Conservation (phyloP, 1,139 yeast genomes). For the Taphrina communis region DNA sequence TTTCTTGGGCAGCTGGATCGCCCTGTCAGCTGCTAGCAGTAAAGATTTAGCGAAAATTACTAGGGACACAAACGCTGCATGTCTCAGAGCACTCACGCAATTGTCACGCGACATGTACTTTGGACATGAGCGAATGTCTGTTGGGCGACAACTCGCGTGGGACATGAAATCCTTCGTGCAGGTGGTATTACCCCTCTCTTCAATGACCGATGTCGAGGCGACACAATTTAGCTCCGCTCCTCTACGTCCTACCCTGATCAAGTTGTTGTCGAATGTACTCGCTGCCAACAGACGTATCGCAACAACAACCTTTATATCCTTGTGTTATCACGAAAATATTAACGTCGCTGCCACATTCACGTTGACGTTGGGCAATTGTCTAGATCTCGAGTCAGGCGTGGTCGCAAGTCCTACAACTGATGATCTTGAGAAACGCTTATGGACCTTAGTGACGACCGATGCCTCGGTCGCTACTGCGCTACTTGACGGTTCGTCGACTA, state of each 20-base stretch:
- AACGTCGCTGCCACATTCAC: constrained; percentile 14
- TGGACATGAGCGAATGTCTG: constrained; percentile 15
- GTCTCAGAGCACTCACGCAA: constrained; percentile 23
- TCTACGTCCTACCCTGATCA: constrained; percentile 1
- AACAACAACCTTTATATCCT: constrained; percentile 7
- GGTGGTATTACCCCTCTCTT: constrained; percentile 6
- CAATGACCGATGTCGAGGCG: constrained; percentile 11
- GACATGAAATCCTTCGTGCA: constrained; percentile 8
- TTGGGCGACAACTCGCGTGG: constrained; percentile 6
- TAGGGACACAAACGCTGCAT: constrained; percentile 24
- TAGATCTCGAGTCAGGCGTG: constrained; percentile 5
- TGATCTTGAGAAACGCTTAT: background rate
- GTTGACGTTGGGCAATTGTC: background rate
- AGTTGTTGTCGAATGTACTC: constrained; percentile 10
- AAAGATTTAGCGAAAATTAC: constrained; percentile 15
- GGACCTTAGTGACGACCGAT: constrained; percentile 11
- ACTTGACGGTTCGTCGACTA: constrained; percentile 16
- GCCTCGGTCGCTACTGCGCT: constrained; percentile 13
- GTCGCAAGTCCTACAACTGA: background rate
- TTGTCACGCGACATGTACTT: constrained; percentile 9
- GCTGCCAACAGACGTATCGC: constrained; percentile 8
- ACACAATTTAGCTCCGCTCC: constrained; percentile 4
- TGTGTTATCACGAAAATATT: constrained; percentile 14
- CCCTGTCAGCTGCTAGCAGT: constrained; percentile 3
- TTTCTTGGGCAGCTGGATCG: constrained; percentile 15